Conservation (phyloP, 805 yeast species). For the Yarrowia sp. region DNA sequence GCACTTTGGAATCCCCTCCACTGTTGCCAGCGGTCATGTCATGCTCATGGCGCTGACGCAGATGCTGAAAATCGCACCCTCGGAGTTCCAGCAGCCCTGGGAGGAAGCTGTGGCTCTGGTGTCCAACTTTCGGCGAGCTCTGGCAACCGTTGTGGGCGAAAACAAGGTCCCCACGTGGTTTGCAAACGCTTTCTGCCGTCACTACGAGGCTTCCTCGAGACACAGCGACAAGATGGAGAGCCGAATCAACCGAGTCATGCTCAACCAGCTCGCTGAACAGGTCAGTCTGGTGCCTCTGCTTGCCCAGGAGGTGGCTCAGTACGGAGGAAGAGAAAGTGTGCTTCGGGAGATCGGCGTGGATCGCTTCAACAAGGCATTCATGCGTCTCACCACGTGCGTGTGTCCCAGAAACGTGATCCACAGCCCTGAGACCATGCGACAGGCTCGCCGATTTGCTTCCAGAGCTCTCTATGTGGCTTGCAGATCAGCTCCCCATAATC, state of each 20-base stretch:
- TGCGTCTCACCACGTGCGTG: not conserved
- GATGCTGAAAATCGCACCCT: not conserved
- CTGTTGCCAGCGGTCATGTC: not conserved
- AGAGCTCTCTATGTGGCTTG: slow-evolving; percentile 16
- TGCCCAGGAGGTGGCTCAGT: slow-evolving; percentile 7
- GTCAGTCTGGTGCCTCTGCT: not conserved
- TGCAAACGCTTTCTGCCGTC: not conserved
- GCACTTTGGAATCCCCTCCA: not conserved
- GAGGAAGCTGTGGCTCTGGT: not conserved
- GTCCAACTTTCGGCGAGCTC: not conserved
- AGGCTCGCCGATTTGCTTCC: slow-evolving; percentile 13
- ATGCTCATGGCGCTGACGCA: not conserved
- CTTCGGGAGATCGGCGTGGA: not conserved
- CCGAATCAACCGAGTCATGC: slow-evolving; percentile 1
- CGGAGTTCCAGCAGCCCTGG: slow-evolving; percentile 5
- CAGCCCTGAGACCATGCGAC: not conserved
- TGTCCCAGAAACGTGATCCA: not conserved
- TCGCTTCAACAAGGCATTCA: not conserved
- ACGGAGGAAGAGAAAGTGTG: not conserved
- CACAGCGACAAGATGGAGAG: not conserved
- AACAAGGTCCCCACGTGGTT: not conserved
- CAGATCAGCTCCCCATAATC: slow-evolving; percentile 19
- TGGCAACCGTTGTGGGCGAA: not conserved
- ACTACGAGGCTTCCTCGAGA: not conserved
- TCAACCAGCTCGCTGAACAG: not conserved